A percentile compares a stretch with the other conserved stretches of the same genome.
Conservation (phyloP, 2,329 filamentous ascomycete species). For the Thyridium curvatum region DNA sequence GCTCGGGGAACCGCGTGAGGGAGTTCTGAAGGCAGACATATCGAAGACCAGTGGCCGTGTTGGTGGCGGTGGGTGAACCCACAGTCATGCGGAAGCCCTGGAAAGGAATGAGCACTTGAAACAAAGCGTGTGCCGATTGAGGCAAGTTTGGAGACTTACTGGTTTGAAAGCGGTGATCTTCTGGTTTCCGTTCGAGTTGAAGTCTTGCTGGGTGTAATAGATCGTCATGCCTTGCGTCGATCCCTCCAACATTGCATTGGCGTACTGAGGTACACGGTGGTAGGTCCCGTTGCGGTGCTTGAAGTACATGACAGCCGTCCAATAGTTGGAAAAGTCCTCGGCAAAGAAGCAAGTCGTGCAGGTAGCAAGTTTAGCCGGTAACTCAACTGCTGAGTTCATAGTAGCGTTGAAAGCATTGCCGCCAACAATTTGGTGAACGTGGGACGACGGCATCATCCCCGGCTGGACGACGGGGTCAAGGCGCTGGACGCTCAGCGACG, state of each 20-base stretch:
- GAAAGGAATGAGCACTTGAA: background rate
- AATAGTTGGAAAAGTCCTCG: conserved; percentile 20
- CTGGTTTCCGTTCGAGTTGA: conserved; percentile 21
- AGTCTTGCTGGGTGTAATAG: conserved; percentile 20
- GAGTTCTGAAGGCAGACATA: background rate
- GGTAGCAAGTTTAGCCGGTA: conserved; percentile 8
- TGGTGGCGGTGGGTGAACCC: background rate
- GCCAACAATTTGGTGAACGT: conserved; percentile 18
- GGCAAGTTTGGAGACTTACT: background rate
- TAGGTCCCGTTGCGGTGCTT: conserved; percentile 16
- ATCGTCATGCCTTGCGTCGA: conserved; percentile 16
- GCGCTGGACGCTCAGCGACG: conserved; percentile 4
- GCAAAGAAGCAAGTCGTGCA: conserved; percentile 19
- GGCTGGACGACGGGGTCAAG: conserved; percentile 14
- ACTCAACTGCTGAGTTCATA: conserved; percentile 12
- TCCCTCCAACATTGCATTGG: conserved; percentile 4
- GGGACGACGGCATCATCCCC: conserved; percentile 12
- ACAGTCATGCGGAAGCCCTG: background rate
- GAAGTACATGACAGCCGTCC: conserved; percentile 19
- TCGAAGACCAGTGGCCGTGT: background rate
- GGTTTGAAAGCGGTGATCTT: conserved; percentile 31
- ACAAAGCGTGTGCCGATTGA: no score
- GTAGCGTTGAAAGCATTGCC: conserved; percentile 17
- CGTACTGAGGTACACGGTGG: conserved; percentile 5
- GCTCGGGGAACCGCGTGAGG: conserved; percentile 1